A percentile compares a stretch with the other conserved stretches of the same genome.
These are phyloP conservation scores for Aspergillus sp. DNA, from an alignment of 2,329 filamentous ascomycete species.

Conservation along the genomic window DNA sequence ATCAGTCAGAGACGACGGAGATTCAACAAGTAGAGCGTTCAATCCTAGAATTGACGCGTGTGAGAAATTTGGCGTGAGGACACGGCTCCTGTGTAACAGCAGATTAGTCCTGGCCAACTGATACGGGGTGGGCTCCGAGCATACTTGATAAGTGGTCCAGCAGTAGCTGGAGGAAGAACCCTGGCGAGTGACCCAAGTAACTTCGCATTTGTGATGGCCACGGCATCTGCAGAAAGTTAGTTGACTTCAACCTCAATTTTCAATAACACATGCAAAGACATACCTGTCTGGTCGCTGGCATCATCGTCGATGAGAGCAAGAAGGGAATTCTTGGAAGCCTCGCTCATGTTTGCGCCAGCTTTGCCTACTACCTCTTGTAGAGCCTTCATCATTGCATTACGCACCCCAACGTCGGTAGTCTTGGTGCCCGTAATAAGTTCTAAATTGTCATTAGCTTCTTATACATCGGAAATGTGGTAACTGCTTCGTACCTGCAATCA, in stretches of 20 bases:
- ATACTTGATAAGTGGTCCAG: conserved; percentile 58
- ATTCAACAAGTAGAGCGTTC: conserved; percentile 84
- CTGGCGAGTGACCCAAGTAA: conserved; percentile 87
- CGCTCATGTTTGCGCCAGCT: conserved; percentile 91
- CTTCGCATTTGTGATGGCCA: conserved; percentile 87
- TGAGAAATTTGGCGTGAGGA: conserved; percentile 73
- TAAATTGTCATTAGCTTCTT: conserved; percentile 29
- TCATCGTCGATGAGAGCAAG: conserved; percentile 86
- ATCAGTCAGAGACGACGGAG: conserved; percentile 67
- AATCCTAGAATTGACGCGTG: conserved; percentile 80
- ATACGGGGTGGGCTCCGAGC: conserved; percentile 11
- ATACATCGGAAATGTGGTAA: background rate
- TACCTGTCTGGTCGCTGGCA: conserved; percentile 68
- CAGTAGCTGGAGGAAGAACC: conserved; percentile 73
- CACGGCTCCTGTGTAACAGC: conserved; percentile 61
- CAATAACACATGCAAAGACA: conserved; percentile 13
- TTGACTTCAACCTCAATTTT: background rate
- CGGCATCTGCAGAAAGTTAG: conserved; percentile 52
- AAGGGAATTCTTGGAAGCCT: conserved; percentile 81
- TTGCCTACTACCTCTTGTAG: conserved; percentile 96
- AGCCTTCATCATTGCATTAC: conserved; percentile 94
- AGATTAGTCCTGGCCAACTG: conserved; percentile 26
- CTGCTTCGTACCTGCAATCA: conserved; percentile 61
- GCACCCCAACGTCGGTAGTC: conserved; percentile 82
- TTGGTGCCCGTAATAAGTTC: conserved; percentile 96